These are phyloP conservation scores for Cicer chorassanicum DNA, from an alignment of 306 rosid genomes.

Conservation along the genomic window DNA sequence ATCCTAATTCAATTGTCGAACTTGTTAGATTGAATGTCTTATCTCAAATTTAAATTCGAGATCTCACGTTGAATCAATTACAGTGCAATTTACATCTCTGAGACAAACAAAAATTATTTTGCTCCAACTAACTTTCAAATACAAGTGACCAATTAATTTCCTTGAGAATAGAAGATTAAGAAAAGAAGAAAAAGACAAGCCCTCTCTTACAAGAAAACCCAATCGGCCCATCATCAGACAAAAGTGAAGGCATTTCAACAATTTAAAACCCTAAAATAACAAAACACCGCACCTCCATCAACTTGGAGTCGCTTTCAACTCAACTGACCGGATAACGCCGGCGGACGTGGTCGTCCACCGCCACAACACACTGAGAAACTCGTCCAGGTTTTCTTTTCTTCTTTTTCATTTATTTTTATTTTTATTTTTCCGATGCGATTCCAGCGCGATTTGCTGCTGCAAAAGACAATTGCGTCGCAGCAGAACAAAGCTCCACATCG, in stretches of 20 bases:
- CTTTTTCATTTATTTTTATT: not conserved
- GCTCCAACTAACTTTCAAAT: too few relatives aligned
- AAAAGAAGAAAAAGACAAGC: not conserved
- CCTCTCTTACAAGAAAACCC: not conserved
- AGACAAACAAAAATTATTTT: too few relatives aligned
- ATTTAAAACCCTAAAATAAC: not conserved
- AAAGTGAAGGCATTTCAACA: not conserved
- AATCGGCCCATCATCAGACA: not conserved
- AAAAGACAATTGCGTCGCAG: not conserved
- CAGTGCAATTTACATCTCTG: too few relatives aligned
- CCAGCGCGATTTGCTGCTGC: not conserved
- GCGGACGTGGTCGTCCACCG: not conserved
- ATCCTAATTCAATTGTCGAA: too few relatives aligned
- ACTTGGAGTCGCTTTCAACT: not conserved
- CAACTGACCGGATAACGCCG: not conserved
- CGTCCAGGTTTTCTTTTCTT: not conserved
- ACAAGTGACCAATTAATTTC: too few relatives aligned
- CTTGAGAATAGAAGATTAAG: too few relatives aligned
- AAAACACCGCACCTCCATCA: not conserved
- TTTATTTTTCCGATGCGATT: not conserved
- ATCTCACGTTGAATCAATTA: too few relatives aligned
- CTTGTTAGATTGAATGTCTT: too few relatives aligned
- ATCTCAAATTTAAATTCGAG: too few relatives aligned
- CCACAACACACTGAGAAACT: not conserved
- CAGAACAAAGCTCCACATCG: not conserved